Conservation (phyloP, 306 rosid species). For the Dryas octopetala region DNA sequence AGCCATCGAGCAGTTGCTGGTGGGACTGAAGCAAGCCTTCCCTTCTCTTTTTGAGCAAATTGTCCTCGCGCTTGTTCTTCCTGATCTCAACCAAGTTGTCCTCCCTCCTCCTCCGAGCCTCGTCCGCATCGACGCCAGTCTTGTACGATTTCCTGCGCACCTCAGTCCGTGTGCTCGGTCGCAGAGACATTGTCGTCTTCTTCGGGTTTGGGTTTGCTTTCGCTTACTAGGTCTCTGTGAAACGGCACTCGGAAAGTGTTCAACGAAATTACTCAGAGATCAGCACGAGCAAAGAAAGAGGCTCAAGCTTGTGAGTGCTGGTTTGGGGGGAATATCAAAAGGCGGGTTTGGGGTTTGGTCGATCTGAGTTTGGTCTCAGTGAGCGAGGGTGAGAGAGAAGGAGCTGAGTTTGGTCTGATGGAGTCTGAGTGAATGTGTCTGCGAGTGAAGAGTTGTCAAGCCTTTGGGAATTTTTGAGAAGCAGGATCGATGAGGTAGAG, state of each 20-base stretch:
- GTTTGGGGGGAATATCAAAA: neutral
- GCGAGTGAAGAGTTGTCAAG: too few species aligned
- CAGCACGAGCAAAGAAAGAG: slow-evolving; percentile 7
- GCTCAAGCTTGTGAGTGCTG: neutral
- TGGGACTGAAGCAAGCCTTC: slow-evolving; percentile 50
- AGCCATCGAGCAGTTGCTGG: slow-evolving; percentile 45
- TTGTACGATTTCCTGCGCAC: slow-evolving; percentile 63
- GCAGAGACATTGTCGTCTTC: slow-evolving; percentile 49
- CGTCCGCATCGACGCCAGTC: slow-evolving; percentile 61
- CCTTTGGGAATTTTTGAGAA: too few species aligned
- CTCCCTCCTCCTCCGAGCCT: slow-evolving; percentile 63
- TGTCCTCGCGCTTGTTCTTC: slow-evolving; percentile 66
- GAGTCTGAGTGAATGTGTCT: too few species aligned
- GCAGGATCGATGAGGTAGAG: too few species aligned
- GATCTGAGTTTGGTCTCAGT: too few species aligned
- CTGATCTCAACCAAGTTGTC: slow-evolving; percentile 64
- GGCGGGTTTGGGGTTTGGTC: slow-evolving; percentile 12
- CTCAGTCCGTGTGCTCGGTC: slow-evolving; percentile 53
- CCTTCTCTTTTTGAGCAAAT: slow-evolving; percentile 55
- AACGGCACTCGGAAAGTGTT: neutral
- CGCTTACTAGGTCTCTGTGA: neutral
- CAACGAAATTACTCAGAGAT: slow-evolving; percentile 21
- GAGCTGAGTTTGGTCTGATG: too few species aligned
- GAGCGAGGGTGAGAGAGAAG: too few species aligned
- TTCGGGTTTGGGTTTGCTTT: neutral